These are phyloP conservation scores for Knufia petricola DNA, from an alignment of 2,329 filamentous ascomycete genomes.

Conservation along the genomic window DNA sequence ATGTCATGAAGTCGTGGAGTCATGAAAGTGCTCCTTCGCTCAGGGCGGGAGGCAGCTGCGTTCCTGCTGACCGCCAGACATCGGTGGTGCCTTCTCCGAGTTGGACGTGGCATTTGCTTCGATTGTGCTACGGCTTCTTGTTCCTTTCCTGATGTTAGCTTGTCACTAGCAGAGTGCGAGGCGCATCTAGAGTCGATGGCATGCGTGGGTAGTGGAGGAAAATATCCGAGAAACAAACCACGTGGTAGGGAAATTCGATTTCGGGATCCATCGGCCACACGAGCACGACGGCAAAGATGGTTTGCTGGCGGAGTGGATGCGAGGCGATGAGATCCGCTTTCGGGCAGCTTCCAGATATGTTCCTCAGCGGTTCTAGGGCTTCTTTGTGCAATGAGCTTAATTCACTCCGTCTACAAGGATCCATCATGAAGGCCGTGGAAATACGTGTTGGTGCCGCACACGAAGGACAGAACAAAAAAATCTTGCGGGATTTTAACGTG, in stretches of 20 bases:
- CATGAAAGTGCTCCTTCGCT: not conserved
- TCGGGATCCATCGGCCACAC: not conserved
- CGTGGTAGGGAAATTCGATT: not conserved
- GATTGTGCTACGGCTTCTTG: not conserved
- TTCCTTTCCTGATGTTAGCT: not conserved
- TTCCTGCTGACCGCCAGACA: not conserved
- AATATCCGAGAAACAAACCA: slow-evolving; percentile 3
- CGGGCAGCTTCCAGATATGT: not conserved
- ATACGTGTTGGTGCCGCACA: not conserved
- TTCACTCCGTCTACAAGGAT: not conserved
- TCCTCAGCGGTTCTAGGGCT: not conserved
- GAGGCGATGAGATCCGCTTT: slow-evolving; percentile 1
- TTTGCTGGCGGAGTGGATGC: slow-evolving; percentile 1
- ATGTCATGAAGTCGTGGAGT: not conserved
- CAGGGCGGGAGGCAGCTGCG: too few relatives aligned
- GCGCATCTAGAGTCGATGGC: not conserved
- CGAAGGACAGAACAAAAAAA: not conserved
- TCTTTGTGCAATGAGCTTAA: not conserved
- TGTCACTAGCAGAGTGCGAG: not conserved
- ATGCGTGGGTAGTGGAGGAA: not conserved
- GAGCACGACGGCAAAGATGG: not conserved
- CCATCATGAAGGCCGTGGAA: not conserved
- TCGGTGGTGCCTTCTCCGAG: not conserved
- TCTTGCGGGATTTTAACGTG: not conserved
- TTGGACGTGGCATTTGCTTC: not conserved